Percentiles rank a stretch among this genome's conserved stretches.
Conservation (phyloP, 2,329 filamentous ascomycete genomes). For the Aspergillus quadricinctus region DNA sequence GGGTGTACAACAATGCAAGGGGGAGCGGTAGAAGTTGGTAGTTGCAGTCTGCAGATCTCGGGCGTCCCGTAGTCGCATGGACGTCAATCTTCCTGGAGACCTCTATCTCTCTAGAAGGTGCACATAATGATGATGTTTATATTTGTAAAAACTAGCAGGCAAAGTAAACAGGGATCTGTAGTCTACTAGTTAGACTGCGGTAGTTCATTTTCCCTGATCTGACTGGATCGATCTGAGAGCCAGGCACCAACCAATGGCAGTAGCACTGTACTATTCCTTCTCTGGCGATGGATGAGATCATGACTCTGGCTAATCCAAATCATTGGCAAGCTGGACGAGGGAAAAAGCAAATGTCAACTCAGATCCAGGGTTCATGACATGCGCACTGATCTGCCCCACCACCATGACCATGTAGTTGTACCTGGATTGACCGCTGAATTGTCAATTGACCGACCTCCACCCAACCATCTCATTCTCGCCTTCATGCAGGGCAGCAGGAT, state of each 20-base stretch:
- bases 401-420: too few relatives aligned
- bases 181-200: not conserved
- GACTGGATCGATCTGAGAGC: not conserved
- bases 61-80: too few relatives aligned
- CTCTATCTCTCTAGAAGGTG: too few relatives aligned
- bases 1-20: not conserved
- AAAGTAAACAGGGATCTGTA: too few relatives aligned
- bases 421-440: not conserved
- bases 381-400: not conserved
- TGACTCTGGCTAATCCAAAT: not conserved
- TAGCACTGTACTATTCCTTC: not conserved
- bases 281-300: not conserved
- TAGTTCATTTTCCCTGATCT: not conserved
- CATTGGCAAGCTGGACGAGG: too few relatives aligned
- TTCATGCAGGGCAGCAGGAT: not conserved
- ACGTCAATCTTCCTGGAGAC: too few relatives aligned
- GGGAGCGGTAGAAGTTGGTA: not conserved
- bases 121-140: not conserved
- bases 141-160: not conserved
- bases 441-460: not conserved
- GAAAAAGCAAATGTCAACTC: not conserved
- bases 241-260: not conserved
- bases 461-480: not conserved
- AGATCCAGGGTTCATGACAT: not conserved
- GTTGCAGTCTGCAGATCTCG: not conserved